Percentiles rank a stretch among this genome's conserved stretches.
These are phyloP conservation scores for Zygoascus flipseniorum DNA, from an alignment of 805 yeast genomes.

Conservation along the genomic window DNA sequence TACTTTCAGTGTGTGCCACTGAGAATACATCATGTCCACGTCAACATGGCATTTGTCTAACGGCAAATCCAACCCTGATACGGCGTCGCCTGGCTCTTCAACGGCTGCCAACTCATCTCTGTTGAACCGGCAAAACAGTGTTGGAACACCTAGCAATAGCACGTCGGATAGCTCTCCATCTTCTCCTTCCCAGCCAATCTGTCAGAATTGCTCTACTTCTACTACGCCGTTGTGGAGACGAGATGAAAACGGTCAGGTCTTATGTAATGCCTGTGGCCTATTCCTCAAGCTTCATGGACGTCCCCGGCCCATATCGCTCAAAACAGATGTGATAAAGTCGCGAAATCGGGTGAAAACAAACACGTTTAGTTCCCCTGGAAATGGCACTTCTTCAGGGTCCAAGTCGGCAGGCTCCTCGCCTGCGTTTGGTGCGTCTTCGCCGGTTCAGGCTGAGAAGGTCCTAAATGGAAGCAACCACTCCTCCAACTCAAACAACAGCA, in stretches of 20 bases:
- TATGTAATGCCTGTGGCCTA: slow-evolving; percentile 92
- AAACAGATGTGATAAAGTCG: slow-evolving; percentile 87
- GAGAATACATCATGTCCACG: background rate
- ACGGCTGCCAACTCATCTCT: background rate
- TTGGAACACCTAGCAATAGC: background rate
- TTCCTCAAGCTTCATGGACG: slow-evolving; percentile 86
- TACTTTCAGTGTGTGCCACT: too few species aligned
- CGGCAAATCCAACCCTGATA: background rate
- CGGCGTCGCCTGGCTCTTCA: background rate
- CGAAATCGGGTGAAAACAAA: slow-evolving; percentile 63
- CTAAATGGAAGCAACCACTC: background rate
- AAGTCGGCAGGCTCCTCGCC: background rate
- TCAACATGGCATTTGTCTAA: background rate
- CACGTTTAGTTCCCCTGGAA: slow-evolving; percentile 1
- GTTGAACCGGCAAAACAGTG: background rate
- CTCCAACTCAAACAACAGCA: background rate
- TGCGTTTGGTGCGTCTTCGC: background rate
- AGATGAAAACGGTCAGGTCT: slow-evolving; percentile 82
- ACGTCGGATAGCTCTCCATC: background rate
- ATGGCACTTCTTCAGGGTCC: background rate
- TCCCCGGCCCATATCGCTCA: slow-evolving; percentile 82
- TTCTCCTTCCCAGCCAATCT: slow-evolving; percentile 30
- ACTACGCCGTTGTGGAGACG: slow-evolving; percentile 95
- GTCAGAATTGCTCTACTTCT: slow-evolving; percentile 86
- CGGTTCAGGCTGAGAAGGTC: background rate